Base-by-base conservation (phyloP, 306 rosid genomes). In the Cicer pinnatifidum region DNA sequence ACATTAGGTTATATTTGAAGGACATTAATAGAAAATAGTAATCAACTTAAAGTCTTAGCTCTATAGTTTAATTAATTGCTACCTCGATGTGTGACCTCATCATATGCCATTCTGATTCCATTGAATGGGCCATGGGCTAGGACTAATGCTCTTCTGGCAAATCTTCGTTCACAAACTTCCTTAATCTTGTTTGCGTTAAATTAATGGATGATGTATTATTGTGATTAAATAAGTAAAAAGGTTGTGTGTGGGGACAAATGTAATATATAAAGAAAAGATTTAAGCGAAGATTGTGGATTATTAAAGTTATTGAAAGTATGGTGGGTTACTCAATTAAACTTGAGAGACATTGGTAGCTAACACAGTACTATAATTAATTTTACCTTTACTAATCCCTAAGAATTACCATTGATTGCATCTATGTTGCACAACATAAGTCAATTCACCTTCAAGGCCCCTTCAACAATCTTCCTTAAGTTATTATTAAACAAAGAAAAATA, bases 101-200 rank as follows among this genome's bases (percentile, higher is more conserved):
- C 72, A 68, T 72, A 35, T 61, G 80, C 61, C 67, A 69, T 61
- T 69, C 13, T 61, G 56, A 75, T 80, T 69, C 60, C 43, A 81
- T 69, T 8, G 37, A 72, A 66, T 58, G 65, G 19, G 82, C 52
- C 65, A 6, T 11, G 48, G 17, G 40, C 72, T 53, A 44, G 8
- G 52, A 61, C 7, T 75, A 38, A 63, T 76, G 81, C 75, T 70
- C 13, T 54, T 52, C 81, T 81, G 78, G 63, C 81, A 76, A 63
- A 63, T 63, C 81, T 75, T 81, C 56, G 1, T 75, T 69, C 60
- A 16, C 69, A 81, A 75, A 13, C 56, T 75, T 79, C 48, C 40
- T 73, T 12, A 10, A 39, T 66, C 64, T 40, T 57, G 37, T 72
- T 46, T 46, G 39, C 15, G 4, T 56, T 39, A 65, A 66, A 54